These are phyloP conservation scores for Euryodendron excelsum DNA, from an alignment of 148 eudicot species.

Conservation along the genomic window DNA sequence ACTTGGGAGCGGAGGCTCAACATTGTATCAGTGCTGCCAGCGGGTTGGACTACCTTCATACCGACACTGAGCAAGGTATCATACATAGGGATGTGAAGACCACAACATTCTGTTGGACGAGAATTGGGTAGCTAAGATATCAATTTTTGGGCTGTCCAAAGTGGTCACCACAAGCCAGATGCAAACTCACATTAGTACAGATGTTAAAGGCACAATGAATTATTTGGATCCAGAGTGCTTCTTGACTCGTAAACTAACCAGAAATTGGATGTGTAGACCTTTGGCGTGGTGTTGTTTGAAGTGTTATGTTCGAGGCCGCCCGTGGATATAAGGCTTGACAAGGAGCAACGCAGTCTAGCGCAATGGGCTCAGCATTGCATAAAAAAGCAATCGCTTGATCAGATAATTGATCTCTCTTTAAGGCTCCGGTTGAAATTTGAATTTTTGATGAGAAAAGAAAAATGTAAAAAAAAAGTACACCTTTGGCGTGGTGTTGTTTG, in stretches of 20 bases:
- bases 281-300: no score
- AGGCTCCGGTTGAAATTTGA: no score
- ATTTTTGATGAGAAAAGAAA: no score
- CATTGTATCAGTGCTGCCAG: constrained; percentile 31
- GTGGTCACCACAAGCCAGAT: constrained; percentile 1
- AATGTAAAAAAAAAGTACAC: no score
- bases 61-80: no score
- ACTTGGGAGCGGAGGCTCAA: constrained; percentile 29
- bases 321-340: constrained; percentile 12
- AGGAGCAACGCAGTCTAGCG: constrained; percentile 17
- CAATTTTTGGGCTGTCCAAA: constrained; percentile 32
- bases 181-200: constrained; percentile 24
- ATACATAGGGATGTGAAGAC: constrained; percentile 40
- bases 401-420: constrained; percentile 19
- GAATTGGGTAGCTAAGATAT: constrained; percentile 28
- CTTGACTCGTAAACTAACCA: constrained; percentile 22
- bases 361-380: constrained; percentile 24
- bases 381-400: neutral
- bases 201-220: constrained; percentile 29
- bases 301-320: no score
- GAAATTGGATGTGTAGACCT: constrained; percentile 27
- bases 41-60: no score
- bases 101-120: constrained; percentile 37
- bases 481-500: no score
- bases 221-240: constrained; percentile 36